Conservation (phyloP, 2,329 filamentous ascomycete species). For the Pestalotiopsis sp. region DNA sequence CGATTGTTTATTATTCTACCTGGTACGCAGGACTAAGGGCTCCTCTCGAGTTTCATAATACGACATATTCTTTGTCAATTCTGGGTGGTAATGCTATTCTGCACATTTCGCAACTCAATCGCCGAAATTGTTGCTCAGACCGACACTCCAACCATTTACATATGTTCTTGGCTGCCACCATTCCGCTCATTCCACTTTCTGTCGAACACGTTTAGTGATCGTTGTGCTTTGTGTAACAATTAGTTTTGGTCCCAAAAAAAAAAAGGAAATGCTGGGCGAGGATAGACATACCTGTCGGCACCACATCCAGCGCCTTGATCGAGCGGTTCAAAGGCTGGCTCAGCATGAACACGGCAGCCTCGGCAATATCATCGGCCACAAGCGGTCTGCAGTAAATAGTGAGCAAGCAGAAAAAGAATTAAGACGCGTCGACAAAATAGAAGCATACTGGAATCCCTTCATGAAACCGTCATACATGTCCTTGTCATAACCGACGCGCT, state of each 20-base stretch:
- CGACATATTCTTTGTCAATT: no score
- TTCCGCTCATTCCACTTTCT: slow-evolving; percentile 6
- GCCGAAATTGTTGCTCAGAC: no score
- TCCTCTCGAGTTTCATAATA: no score
- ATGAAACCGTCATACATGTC: slow-evolving; percentile 42
- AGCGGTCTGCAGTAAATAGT: background rate
- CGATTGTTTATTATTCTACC: no score
- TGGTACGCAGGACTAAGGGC: no score
- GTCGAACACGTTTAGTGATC: background rate
- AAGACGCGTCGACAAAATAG: accelerated
- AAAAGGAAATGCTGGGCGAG: background rate
- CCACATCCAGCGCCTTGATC: background rate
- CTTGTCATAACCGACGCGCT: slow-evolving; percentile 43
- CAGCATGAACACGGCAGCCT: background rate
- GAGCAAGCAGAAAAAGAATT: background rate
- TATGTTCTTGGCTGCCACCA: background rate
- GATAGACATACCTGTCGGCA: background rate
- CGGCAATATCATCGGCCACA: background rate
- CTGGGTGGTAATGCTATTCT: no score
- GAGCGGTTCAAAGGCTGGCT: slow-evolving; percentile 2
- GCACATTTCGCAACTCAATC: no score
- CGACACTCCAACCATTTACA: no score
- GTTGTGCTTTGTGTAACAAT: background rate
- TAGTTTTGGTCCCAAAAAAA: background rate
- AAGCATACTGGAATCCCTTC: slow-evolving; percentile 37